Evolutionary conservation across 306 rosid genomes (phyloP).

Genomic region (Macrotyloma uniflorum): DNA sequence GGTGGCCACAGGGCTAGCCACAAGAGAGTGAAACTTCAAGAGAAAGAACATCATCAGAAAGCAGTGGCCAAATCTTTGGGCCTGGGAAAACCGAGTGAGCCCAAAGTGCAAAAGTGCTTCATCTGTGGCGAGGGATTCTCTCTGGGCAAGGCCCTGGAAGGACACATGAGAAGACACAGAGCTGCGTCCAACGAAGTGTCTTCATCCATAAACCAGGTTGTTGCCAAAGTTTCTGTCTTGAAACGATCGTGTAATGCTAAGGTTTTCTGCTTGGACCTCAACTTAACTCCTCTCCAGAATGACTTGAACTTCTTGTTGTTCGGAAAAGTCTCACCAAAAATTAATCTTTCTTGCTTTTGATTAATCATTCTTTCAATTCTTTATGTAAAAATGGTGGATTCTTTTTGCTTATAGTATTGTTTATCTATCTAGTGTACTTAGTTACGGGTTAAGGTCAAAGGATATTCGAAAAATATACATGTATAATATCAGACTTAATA

Average conservation of each 20-base stretch:
- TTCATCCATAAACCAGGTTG: slow-evolving; percentile 1
- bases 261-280: slow-evolving; percentile 61
- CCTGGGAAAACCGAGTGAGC: no score
- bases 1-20: slow-evolving; percentile 96
- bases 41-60: no score
- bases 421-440: no score
- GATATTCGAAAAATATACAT: no score
- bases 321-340: slow-evolving; percentile 64
- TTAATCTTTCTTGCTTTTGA: no score
- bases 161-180: slow-evolving; percentile 73
- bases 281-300: slow-evolving; percentile 80
- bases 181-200: slow-evolving; percentile 11
- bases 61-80: no score
- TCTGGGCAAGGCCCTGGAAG: slow-evolving; percentile 82
- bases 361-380: no score
- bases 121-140: slow-evolving; percentile 70
- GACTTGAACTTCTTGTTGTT: slow-evolving; percentile 66
- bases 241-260: slow-evolving; percentile 46
- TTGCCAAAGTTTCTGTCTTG: slow-evolving; percentile 42
- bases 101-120: slow-evolving; percentile 61
- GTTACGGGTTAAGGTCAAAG: no score
- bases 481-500: no score
- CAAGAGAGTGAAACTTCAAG: no score
- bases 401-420: no score
- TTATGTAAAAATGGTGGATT: no score